Evolutionary conservation across 2,329 filamentous ascomycete species (phyloP), one percentile per base, ranked within the genome.

Genomic region (Epichloe glyceriae): DNA sequence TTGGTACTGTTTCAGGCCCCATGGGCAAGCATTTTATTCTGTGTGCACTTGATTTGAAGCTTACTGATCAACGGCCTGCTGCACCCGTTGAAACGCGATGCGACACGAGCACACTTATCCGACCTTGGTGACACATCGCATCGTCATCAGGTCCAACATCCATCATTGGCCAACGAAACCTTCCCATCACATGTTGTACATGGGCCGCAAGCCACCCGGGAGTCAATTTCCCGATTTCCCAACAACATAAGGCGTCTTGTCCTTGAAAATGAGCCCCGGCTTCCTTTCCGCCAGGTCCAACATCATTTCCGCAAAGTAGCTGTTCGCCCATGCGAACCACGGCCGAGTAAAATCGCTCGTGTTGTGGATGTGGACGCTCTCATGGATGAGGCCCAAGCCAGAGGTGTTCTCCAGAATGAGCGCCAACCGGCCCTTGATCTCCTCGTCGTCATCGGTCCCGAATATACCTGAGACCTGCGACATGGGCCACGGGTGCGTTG

Each of bases 201-300:
- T 8, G 3, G 26, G 26, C 26, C 26, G 26, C 26, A 8, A 26
- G 26, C 3, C 26, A 30, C 8, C 8, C 26, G 26, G 2, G 10
- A 26, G 47, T 49, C 47, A 49, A 19, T 47, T 20, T 22, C 35
- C 26, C 35, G 15, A 17, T 26, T 6, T 15, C 11, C 47, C 50
- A 40, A 47, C 8, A 3, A 52, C 17, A 34, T 49, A 52, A 4
- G 50, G 37, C 37, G n/a, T 53, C 15, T 50, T 4, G 8, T 47
- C 49, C 38, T 46, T 59, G 10, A 70, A 52, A 41, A 95, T 74
- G 56, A 95, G 64, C 65, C 89, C 76, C 3, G 90, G 90, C 67
- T 91, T 93, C 63, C 88, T 72, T 64, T 83, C 81, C 1, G 88
- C 89, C 43, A 95, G 64, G 69, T 95, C 86, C 42, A 95, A 70